Conservation (phyloP, 441 rosid species). For the Erysimum cheiri region DNA sequence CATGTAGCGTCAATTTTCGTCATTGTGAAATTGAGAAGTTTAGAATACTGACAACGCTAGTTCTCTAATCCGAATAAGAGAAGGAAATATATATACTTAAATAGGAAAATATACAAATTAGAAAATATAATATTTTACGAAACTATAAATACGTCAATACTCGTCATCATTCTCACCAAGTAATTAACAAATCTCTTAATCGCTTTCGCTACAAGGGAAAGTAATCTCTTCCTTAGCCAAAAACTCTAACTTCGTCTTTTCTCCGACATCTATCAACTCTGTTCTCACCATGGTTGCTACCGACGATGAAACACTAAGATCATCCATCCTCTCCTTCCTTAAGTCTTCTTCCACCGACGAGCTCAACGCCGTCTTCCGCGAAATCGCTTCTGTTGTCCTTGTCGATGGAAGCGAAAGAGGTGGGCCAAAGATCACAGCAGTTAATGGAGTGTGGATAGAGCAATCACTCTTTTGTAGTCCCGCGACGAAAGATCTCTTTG, state of each 20-base stretch:
- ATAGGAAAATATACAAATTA: too few species aligned
- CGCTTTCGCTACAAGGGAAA: neutral
- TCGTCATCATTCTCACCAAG: too few species aligned
- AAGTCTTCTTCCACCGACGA: neutral
- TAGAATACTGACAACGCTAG: too few species aligned
- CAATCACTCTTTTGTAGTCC: neutral
- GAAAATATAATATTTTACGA: too few species aligned
- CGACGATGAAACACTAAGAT: neutral
- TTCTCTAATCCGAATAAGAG: too few species aligned
- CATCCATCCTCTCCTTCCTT: neutral
- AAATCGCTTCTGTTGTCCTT: neutral
- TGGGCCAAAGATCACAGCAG: neutral
- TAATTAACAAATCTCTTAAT: too few species aligned
- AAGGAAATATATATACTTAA: too few species aligned
- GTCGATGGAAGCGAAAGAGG: neutral
- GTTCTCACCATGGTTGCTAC: conserved; percentile 11
- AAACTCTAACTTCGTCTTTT: conserved; percentile 3
- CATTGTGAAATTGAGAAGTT: too few species aligned
- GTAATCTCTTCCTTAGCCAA: neutral
- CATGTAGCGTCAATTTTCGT: too few species aligned
- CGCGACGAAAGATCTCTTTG: neutral
- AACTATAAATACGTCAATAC: too few species aligned
- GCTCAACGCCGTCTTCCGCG: neutral
- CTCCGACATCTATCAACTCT: conserved; percentile 6
- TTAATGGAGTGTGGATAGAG: conserved; percentile 11